Evolutionary conservation across 768 basidiomycete genomes (phyloP).

Genomic region (Suillus subaureus): DNA sequence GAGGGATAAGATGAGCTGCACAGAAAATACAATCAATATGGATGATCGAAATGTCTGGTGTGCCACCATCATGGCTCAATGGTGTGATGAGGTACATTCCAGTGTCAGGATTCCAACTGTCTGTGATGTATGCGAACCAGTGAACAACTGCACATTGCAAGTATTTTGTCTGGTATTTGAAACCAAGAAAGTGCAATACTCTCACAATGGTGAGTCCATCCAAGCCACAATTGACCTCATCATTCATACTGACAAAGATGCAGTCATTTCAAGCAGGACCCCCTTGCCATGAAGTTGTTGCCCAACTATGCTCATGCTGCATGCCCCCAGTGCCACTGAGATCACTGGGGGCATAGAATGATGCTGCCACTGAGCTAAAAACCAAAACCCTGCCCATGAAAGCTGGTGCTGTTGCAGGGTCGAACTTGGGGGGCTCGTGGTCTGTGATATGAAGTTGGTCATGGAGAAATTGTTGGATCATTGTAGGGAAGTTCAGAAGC

Average conservation of each 20-base stretch:
- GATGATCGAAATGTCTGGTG: constrained; percentile 6
- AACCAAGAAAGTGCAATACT: too few species aligned
- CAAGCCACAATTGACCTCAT: too few species aligned
- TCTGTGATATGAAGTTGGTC: neutral
- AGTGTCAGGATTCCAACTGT: neutral
- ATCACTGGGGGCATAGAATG: neutral
- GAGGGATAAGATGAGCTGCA: constrained; percentile 10
- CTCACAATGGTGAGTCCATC: neutral
- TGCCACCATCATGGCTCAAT: neutral
- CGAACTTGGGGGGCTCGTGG: neutral
- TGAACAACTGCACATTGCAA: neutral
- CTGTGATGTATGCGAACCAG: neutral
- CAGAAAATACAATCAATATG: constrained; percentile 12
- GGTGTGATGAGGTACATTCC: constrained; percentile 9
- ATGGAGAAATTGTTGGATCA: neutral
- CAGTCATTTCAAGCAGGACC: neutral
- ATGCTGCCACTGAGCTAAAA: neutral
- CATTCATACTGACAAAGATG: neutral
- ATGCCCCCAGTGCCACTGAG: too few species aligned
- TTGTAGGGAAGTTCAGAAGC: neutral
- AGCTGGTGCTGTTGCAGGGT: neutral
- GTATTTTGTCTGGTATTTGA: too few species aligned
- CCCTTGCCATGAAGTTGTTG: too few species aligned
- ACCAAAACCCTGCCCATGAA: neutral
- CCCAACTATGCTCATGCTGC: neutral